A percentile compares a stretch with the other conserved stretches of the same genome.
Conservation (phyloP, 306 rosid species). For the Senna tora region DNA sequence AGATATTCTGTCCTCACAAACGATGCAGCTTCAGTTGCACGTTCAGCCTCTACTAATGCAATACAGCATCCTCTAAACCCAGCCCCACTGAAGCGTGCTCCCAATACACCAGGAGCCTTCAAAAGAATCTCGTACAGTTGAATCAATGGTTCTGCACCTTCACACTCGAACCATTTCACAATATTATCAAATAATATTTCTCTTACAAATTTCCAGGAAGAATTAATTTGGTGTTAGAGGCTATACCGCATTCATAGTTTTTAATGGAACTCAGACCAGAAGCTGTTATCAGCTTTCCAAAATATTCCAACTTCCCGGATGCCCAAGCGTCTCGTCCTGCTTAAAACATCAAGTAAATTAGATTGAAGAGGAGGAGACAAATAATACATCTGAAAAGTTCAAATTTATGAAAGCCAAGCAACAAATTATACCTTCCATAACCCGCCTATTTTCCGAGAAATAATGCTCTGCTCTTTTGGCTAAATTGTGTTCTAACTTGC, state of each 20-base stretch:
- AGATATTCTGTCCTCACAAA: constrained; percentile 70
- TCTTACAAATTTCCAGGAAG: background rate
- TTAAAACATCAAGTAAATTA: constrained; percentile 38
- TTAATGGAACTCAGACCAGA: constrained; percentile 92
- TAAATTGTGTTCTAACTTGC: constrained; percentile 55
- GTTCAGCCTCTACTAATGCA: constrained; percentile 74
- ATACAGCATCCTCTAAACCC: constrained; percentile 96
- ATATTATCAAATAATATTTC: too few relatives aligned
- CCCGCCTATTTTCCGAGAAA: constrained; percentile 90
- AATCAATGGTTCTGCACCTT: constrained; percentile 79
- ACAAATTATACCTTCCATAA: constrained; percentile 61
- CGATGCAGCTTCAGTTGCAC: constrained; percentile 72
- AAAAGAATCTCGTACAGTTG: constrained; percentile 78
- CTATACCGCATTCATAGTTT: constrained; percentile 91
- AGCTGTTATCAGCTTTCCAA: constrained; percentile 77
- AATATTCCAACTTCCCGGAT: constrained; percentile 67
- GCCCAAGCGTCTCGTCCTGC: constrained; percentile 93
- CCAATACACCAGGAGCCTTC: constrained; percentile 83
- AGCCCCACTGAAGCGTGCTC: constrained; percentile 96
- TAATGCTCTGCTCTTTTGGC: constrained; percentile 92
- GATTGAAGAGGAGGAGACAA: constrained; percentile 16
- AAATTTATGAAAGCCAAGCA: constrained; percentile 22
- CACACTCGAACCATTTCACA: constrained; percentile 32
- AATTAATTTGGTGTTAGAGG: constrained; percentile 34
- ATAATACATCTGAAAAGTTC: constrained; percentile 9